Evolutionary conservation across 106 monocot species (phyloP).

Genomic region (Allium fistulosum): DNA sequence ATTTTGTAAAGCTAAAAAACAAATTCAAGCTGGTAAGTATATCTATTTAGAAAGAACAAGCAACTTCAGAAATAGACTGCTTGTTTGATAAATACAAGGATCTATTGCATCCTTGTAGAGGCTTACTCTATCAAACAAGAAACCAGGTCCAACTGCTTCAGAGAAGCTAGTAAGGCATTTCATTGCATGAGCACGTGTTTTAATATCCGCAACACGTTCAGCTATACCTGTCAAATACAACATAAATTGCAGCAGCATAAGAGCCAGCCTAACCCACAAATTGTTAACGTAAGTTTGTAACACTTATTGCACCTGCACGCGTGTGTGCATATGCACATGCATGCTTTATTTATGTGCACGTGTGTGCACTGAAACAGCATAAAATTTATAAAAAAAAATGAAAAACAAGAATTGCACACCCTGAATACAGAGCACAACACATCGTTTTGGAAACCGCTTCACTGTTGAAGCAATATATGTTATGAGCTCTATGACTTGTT

Average conservation of each 20-base stretch:
- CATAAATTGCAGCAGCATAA: too few species aligned
- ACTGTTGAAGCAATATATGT: constrained; percentile 70
- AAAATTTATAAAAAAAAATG: background rate
- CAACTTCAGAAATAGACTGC: background rate
- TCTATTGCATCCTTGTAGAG: background rate
- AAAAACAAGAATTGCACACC: constrained; percentile 24
- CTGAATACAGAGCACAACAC: constrained; percentile 79
- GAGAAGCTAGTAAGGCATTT: constrained; percentile 93
- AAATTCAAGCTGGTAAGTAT: background rate
- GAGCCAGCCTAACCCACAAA: too few species aligned
- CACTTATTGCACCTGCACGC: too few species aligned
- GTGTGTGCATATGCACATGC: background rate
- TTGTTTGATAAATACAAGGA: constrained; percentile 2
- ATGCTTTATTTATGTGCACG: background rate
- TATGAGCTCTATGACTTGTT: constrained; percentile 88
- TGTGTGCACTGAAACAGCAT: background rate
- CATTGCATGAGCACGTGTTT: constrained; percentile 93
- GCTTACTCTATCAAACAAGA: constrained; percentile 90
- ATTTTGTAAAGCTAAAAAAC: constrained; percentile 83
- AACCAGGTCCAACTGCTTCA: constrained; percentile 96
- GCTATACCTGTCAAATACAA: constrained; percentile 50
- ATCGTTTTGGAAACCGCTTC: constrained; percentile 83
- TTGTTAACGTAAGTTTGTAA: too few species aligned
- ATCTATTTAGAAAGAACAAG: background rate
- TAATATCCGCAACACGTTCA: constrained; percentile 98